phyloP scores from a whole-genome alignment of 139 green algal species.

The Chlorella sp. region DNA sequence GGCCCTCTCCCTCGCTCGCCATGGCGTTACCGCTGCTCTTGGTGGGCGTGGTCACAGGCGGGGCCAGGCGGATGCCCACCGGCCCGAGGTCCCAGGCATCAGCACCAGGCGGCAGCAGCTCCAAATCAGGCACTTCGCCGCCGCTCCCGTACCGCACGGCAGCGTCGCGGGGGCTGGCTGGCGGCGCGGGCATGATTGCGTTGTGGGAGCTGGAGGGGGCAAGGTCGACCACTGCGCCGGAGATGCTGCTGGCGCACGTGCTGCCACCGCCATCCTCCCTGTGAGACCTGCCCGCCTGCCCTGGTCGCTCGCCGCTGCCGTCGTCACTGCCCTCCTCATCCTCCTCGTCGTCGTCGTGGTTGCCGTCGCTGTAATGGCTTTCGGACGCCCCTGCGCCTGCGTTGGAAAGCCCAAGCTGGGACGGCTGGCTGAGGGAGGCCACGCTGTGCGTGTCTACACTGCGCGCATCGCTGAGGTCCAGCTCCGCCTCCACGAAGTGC shows the following conservation, averaged over 20 bases:
- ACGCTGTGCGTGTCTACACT: too few relatives aligned
- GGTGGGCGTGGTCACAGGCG: conserved; percentile 42
- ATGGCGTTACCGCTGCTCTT: conserved; percentile 16
- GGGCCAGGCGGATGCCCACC: conserved; percentile 40
- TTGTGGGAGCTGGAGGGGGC: background rate
- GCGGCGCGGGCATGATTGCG: background rate
- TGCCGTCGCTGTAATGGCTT: too few relatives aligned
- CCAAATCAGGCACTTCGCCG: too few relatives aligned
- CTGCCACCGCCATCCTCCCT: too few relatives aligned
- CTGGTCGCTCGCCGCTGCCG: conserved; percentile 5
- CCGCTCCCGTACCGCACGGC: too few relatives aligned
- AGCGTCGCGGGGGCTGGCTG: background rate
- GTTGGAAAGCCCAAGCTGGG: too few relatives aligned
- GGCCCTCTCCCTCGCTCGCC: conserved; percentile 5
- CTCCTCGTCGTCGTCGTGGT: too few relatives aligned
- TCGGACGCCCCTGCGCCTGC: too few relatives aligned
- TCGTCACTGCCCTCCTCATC: background rate
- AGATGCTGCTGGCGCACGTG: background rate
- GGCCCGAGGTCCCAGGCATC: conserved; percentile 40
- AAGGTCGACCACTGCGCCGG: background rate
- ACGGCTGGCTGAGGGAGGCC: too few relatives aligned
- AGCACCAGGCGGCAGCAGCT: background rate
- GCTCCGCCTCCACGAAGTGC: conserved; percentile 43
- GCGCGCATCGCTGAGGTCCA: too few relatives aligned
- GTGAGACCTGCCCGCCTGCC: background rate